Conservation (phyloP, 2,329 filamentous ascomycete genomes). For the Seiridium unicorne region DNA sequence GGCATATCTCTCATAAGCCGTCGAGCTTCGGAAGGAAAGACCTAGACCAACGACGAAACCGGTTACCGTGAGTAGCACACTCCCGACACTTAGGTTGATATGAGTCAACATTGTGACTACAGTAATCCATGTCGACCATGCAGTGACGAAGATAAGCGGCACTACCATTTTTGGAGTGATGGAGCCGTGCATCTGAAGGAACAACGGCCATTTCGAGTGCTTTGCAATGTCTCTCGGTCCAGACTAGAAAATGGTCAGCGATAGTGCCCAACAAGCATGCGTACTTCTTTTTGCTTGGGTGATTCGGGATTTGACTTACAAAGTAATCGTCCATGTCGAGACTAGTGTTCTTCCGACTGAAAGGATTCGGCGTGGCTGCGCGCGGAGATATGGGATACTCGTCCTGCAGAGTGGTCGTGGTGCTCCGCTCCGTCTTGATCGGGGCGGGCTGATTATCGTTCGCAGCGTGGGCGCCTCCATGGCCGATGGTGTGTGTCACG, state of each 20-base stretch:
- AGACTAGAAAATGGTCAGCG: constrained; percentile 22
- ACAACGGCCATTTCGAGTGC: constrained; percentile 78
- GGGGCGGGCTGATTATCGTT: neutral
- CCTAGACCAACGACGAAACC: constrained; percentile 82
- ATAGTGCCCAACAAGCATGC: too few species aligned
- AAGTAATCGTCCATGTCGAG: constrained; percentile 46
- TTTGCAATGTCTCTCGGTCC: constrained; percentile 69
- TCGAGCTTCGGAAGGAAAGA: constrained; percentile 74
- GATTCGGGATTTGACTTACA: constrained; percentile 23
- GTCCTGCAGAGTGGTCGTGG: neutral
- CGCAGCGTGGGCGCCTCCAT: neutral
- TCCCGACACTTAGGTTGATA: constrained; percentile 52
- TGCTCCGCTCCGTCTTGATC: neutral
- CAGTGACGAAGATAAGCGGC: constrained; percentile 60
- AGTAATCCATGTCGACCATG: constrained; percentile 68
- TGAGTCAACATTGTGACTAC: constrained; percentile 45
- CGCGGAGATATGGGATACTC: constrained; percentile 17
- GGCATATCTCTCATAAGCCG: constrained; percentile 69
- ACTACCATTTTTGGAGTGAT: constrained; percentile 72
- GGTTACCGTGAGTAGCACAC: constrained; percentile 76
- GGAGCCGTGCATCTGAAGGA: constrained; percentile 74
- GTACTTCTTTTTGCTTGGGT: too few species aligned
- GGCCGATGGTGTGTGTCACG: neutral
- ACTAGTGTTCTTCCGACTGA: constrained; percentile 27
- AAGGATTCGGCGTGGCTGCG: constrained; percentile 26